phyloP scores from a whole-genome alignment of 768 basidiomycete species.

The Mycena polygramma region DNA sequence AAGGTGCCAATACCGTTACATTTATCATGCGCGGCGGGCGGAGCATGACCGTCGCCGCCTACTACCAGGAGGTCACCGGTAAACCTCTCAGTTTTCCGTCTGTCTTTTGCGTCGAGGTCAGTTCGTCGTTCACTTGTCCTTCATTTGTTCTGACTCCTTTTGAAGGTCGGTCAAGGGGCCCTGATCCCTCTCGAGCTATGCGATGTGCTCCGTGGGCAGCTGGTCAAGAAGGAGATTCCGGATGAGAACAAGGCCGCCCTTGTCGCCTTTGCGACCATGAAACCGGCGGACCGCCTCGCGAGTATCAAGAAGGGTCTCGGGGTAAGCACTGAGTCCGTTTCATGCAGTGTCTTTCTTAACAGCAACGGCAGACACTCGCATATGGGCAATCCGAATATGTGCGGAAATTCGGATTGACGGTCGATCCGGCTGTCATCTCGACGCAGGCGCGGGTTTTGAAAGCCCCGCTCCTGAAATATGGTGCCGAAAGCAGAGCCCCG shows the following conservation, averaged over 20 bases:
- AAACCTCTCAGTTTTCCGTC: conserved; percentile 59
- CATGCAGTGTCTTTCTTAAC: neutral
- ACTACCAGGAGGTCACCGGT: conserved; percentile 41
- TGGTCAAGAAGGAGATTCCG: conserved; percentile 80
- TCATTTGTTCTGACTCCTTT: neutral
- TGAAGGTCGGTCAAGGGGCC: conserved; percentile 71
- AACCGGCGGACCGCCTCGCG: conserved; percentile 66
- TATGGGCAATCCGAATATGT: conserved; percentile 59
- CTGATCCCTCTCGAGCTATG: conserved; percentile 79
- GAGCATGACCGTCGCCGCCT: conserved; percentile 58
- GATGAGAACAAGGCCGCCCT: conserved; percentile 74
- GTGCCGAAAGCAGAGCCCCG: conserved; percentile 52
- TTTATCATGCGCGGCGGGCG: conserved; percentile 66
- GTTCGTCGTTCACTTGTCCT: conserved; percentile 19
- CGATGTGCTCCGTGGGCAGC: conserved; percentile 71
- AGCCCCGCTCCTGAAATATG: conserved; percentile 66
- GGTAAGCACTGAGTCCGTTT: conserved; percentile 48
- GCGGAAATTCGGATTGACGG: conserved; percentile 56
- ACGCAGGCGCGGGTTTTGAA: conserved; percentile 61
- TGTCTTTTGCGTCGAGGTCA: conserved; percentile 70
- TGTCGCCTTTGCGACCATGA: conserved; percentile 76
- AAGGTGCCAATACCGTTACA: conserved; percentile 60
- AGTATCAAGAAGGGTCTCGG: conserved; percentile 68
- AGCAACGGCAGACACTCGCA: conserved; percentile 49
- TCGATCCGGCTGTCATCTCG: conserved; percentile 51